Base-by-base conservation (phyloP, 352 stramenopile genomes). In the Phytopythium boreale region DNA sequence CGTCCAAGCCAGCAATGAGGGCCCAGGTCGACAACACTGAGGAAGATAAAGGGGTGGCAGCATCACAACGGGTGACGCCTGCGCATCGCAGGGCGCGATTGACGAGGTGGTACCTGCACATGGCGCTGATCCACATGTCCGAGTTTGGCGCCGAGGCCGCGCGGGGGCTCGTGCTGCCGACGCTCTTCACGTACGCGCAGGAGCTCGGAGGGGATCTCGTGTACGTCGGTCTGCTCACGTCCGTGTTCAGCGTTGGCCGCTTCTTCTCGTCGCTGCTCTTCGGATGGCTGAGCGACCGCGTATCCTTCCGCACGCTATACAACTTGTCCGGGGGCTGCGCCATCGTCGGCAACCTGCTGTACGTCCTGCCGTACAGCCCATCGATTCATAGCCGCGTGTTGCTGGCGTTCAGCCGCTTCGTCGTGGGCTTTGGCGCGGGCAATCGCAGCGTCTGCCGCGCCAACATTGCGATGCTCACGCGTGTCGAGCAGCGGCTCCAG, bases 391-490 rank as follows among this genome's bases (percentile, higher is more conserved):
- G 79, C 55, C 73, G 68, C 36, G 62, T 63, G 19, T 22, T 88
- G 2, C 69, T 93, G 0, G 75, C 62, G 6, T 19, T 82, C 19
- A 91, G 82, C 67, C 77, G 84, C 0, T 90, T 90, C 37, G 34
- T 91, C 4, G 74, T 89, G 50, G 84, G 84, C 8, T 86, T 93
- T 64, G 79, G 84, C 10, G 80, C 79, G 17, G 84, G 84, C 0
- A 93, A 91, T 49, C 79, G 83, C 24, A 89, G 80, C 46, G 82
- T 91, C 2, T 93, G 82, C 62, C 73, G 84, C 46, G 79, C 84
- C 4, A 88, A 93, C 49, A 75, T 93, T 11, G 84, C 84, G 0
- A 75, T 80, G 52, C 69, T 90, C 52, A 93, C 84, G 3, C 56
- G 63, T 1, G 68, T 88, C n/a, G 62, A 89, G 44, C 76, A 89